These are phyloP conservation scores for Biancaea sappan DNA, from an alignment of 306 rosid genomes.

Conservation along the genomic window DNA sequence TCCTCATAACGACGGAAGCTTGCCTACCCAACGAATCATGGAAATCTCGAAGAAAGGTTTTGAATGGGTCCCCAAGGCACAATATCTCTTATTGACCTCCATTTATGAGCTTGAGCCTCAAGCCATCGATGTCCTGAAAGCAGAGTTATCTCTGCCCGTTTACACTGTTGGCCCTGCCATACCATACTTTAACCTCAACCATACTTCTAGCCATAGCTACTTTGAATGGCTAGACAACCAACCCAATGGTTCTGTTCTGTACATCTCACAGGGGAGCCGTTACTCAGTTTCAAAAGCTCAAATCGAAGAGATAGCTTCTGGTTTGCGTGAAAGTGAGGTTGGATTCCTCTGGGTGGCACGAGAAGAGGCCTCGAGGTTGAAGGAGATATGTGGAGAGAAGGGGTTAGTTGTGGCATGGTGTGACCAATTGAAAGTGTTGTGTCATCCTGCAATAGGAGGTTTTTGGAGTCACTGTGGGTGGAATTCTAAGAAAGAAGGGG, in stretches of 20 bases:
- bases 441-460: constrained; percentile 47
- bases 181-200: constrained; percentile 14
- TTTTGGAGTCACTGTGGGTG: constrained; percentile 65
- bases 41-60: constrained; percentile 13
- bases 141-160: constrained; percentile 27
- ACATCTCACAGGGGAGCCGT: constrained; percentile 52
- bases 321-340: constrained; percentile 31
- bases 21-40: neutral
- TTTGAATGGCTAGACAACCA: constrained; percentile 50
- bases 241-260: constrained; percentile 44
- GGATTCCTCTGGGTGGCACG: constrained; percentile 39
- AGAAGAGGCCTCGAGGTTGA: constrained; percentile 31
- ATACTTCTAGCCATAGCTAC: neutral
- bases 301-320: constrained; percentile 41
- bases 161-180: constrained; percentile 49
- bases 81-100: constrained; percentile 42
- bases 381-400: constrained; percentile 28
- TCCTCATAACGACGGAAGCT: constrained; percentile 24
- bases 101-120: constrained; percentile 48
- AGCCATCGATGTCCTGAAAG: constrained; percentile 37
- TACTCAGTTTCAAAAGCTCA: constrained; percentile 41
- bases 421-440: constrained; percentile 55
- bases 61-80: constrained; percentile 32
- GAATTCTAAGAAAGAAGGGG: constrained; percentile 54
- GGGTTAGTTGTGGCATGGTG: constrained; percentile 53